Evolutionary conservation across 2,329 filamentous ascomycete species (phyloP), one percentile per base, ranked within the genome.

Genomic region (Nothophaeocryptopus gaeumannii): DNA sequence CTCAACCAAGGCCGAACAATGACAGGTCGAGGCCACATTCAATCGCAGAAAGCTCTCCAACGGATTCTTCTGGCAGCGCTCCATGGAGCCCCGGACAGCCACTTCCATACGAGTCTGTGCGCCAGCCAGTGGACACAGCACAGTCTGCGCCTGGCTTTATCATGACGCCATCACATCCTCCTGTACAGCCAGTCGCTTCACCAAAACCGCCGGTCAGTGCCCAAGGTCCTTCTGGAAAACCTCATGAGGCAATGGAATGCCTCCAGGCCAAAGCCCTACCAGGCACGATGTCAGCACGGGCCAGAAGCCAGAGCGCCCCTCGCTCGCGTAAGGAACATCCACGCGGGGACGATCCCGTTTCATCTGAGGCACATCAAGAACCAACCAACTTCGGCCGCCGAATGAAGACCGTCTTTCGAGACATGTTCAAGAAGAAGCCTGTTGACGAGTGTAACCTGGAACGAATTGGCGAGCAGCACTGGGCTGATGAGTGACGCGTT

Each of bases 401-500:
- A 15, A 12, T 39, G 26, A 46, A 38, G 26, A 9, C 43, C 11
- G 43, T 30, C 20, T 15, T 46, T 1, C 20, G 9, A 9, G 32
- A 20, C 13, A 45, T 45, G 2, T 45, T 45, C n/a, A 39, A 46
- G 43, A 46, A 26, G 13, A 46, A 31, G 20, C 20, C 16, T 10
- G n/a, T 37, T n/a, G 26, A 39, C 8, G 43, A 46, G 8, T 26
- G 14, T 13, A 36, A 46, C 9, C 39, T 31, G 2, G 13, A 38
- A 5, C 38, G 13, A 9, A 16, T 46, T 9, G 34, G 43, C 3
- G 43, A 46, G 5, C 29, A 46, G 16, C 43, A 46, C 16, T 45
- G 43, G 43, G 32, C 43, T 5, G 43, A 45, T n/a, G 43, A 45
- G 16, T n/a, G n/a, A n/a, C n/a, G n/a, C n/a, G n/a, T n/a, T n/a